Evolutionary conservation across 2,329 filamentous ascomycete species (phyloP).

Genomic region (Diaporthe destruens): DNA sequence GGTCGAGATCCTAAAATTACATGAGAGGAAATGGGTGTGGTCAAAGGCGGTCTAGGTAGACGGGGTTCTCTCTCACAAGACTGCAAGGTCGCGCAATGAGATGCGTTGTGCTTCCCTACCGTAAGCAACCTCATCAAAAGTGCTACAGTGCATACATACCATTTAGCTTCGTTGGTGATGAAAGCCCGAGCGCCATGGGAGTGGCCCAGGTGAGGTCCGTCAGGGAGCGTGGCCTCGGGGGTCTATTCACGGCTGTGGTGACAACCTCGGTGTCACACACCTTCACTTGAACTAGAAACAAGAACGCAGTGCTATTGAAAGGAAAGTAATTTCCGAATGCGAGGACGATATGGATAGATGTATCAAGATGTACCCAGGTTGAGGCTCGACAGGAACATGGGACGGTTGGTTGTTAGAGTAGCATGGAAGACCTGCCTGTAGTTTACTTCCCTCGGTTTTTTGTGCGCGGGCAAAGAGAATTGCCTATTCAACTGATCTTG

Average conservation of each 20-base stretch:
- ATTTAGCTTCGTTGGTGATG: not conserved
- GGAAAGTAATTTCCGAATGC: constrained; percentile 4
- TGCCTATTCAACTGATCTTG: not conserved
- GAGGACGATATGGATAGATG: not conserved
- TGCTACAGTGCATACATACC: not conserved
- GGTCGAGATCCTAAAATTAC: constrained; percentile 20
- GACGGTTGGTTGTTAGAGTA: not conserved
- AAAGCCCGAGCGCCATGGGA: not conserved
- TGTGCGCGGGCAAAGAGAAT: not conserved
- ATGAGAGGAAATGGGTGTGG: constrained; percentile 22
- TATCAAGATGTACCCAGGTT: not conserved
- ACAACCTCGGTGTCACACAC: not conserved
- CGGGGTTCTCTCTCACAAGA: not conserved
- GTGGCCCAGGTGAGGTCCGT: not conserved
- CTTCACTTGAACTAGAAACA: not conserved
- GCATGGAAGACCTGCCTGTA: not conserved
- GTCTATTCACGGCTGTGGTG: not conserved
- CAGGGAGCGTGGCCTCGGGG: not conserved
- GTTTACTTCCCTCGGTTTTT: not conserved
- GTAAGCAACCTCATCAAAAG: not conserved
- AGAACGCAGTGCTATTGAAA: not conserved
- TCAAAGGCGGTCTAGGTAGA: constrained; percentile 8
- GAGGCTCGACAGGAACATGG: not conserved
- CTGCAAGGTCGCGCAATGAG: not conserved
- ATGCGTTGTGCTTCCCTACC: not conserved